phyloP scores from a whole-genome alignment of 257 asterid species.

The Nicotiana tomentosiformis region DNA sequence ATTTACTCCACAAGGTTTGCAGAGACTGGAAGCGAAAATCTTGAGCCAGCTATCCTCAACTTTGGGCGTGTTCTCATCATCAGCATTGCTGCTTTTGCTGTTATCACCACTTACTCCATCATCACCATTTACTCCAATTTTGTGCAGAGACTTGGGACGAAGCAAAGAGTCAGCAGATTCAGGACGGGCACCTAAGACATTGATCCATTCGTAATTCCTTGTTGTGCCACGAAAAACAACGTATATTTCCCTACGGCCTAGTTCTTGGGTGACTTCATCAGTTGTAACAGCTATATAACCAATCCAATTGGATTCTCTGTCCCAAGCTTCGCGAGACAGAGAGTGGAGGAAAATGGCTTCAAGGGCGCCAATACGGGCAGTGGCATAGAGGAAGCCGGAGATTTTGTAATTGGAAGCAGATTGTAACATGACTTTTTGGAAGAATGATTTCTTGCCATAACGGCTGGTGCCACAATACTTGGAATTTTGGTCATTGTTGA shows the following conservation, averaged over 20 bases:
- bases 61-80: conserved; percentile 32
- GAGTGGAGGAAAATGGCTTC: conserved; percentile 62
- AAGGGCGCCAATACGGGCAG: conserved; percentile 39
- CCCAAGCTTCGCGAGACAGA: conserved; percentile 68
- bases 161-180: conserved; percentile 43
- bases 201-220: conserved; percentile 65
- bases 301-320: conserved; percentile 83
- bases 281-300: conserved; percentile 66
- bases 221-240: conserved; percentile 75
- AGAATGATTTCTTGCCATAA: conserved; percentile 67
- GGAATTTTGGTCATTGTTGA: conserved; percentile 78
- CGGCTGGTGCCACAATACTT: conserved; percentile 80
- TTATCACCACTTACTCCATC: neutral
- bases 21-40: conserved; percentile 37
- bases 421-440: conserved; percentile 52
- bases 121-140: neutral
- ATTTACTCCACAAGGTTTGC: neutral
- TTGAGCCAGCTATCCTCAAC: conserved; percentile 77
- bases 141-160: conserved; percentile 14
- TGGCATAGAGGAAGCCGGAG: conserved; percentile 60
- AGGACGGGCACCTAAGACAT: conserved; percentile 38
- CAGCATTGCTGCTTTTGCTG: conserved; percentile 5
- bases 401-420: conserved; percentile 47
- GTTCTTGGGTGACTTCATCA: conserved; percentile 33
- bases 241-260: conserved; percentile 74